Percentiles rank a stretch among this genome's conserved stretches.
Evolutionary conservation across 2,329 filamentous ascomycete genomes (phyloP).

Genomic region (Spiromastix sp.): DNA sequence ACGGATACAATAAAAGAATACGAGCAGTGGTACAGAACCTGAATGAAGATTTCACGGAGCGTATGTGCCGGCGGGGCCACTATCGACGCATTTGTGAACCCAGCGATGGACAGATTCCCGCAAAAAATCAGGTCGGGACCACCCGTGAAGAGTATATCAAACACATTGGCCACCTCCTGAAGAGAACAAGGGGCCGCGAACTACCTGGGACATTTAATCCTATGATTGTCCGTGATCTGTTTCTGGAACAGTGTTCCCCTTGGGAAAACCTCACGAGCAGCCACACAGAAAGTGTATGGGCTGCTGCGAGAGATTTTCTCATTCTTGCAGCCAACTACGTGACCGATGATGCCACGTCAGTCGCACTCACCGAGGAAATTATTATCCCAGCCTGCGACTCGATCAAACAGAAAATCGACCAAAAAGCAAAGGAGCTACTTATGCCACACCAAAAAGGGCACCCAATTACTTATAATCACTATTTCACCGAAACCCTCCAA

Average conservation of each 20-base stretch:
- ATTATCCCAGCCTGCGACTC: slow-evolving; percentile 30
- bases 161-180: slow-evolving; percentile 30
- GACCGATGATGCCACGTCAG: slow-evolving; percentile 30
- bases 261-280: slow-evolving; percentile 37
- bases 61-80: slow-evolving; percentile 36
- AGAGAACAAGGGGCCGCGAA: slow-evolving; percentile 41
- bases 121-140: slow-evolving; percentile 3
- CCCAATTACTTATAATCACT: slow-evolving; percentile 28
- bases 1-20: slow-evolving; percentile 20
- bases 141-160: slow-evolving; percentile 27
- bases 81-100: slow-evolving; percentile 26
- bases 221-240: slow-evolving; percentile 48
- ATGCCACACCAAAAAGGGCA: slow-evolving; percentile 15
- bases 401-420: slow-evolving; percentile 29
- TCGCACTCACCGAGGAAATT: slow-evolving; percentile 19
- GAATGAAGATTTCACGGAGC: slow-evolving; percentile 25
- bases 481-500: slow-evolving; percentile 25
- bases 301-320: slow-evolving; percentile 20
- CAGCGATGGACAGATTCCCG: slow-evolving; percentile 7
- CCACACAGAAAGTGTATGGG: slow-evolving; percentile 31
- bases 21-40: slow-evolving; percentile 21
- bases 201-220: slow-evolving; percentile 52
- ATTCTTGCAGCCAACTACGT: slow-evolving; percentile 22
- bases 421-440: slow-evolving; percentile 31
- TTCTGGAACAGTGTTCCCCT: slow-evolving; percentile 45